Percentiles rank a stretch among this genome's conserved stretches.
These are phyloP conservation scores for Saccharomycopsis capsularis DNA, from an alignment of 805 yeast species.

Conservation along the genomic window DNA sequence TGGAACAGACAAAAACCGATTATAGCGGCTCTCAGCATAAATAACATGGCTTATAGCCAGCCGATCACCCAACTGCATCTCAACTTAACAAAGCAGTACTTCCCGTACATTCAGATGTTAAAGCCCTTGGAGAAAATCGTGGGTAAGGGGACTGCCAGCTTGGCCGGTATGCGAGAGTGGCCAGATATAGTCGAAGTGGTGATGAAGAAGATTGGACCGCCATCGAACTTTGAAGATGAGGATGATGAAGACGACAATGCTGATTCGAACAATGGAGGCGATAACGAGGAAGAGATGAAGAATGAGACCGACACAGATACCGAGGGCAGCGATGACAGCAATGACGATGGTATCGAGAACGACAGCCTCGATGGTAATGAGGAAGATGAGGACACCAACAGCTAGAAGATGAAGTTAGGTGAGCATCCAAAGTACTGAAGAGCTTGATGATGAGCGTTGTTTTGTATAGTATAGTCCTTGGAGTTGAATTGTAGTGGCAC, in stretches of 20 bases:
- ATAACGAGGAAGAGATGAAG: slow-evolving; percentile 34
- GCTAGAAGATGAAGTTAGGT: too few relatives aligned
- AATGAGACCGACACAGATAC: slow-evolving; percentile 25
- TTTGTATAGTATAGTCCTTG: too few relatives aligned
- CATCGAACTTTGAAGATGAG: slow-evolving; percentile 28
- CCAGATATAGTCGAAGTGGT: slow-evolving; percentile 67
- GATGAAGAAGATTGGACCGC: slow-evolving; percentile 31
- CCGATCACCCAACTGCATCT: slow-evolving; percentile 71
- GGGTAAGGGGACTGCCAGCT: slow-evolving; percentile 78
- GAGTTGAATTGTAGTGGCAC: too few relatives aligned
- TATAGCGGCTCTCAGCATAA: slow-evolving; percentile 78
- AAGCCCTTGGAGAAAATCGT: slow-evolving; percentile 76
- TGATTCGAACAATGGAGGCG: slow-evolving; percentile 35
- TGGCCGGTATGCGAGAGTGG: slow-evolving; percentile 93
- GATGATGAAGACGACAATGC: slow-evolving; percentile 33
- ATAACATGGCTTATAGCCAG: slow-evolving; percentile 71
- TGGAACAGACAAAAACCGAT: slow-evolving; percentile 75
- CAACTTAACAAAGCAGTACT: slow-evolving; percentile 55
- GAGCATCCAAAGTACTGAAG: too few relatives aligned
- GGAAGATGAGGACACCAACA: not conserved
- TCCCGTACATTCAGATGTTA: slow-evolving; percentile 65
- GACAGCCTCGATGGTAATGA: slow-evolving; percentile 3
- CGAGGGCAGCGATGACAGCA: slow-evolving; percentile 20
- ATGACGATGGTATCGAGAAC: slow-evolving; percentile 26
- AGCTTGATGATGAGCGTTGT: too few relatives aligned